phyloP scores from a whole-genome alignment of 139 green algal genomes.

The Chlorella sorokiniana region DNA sequence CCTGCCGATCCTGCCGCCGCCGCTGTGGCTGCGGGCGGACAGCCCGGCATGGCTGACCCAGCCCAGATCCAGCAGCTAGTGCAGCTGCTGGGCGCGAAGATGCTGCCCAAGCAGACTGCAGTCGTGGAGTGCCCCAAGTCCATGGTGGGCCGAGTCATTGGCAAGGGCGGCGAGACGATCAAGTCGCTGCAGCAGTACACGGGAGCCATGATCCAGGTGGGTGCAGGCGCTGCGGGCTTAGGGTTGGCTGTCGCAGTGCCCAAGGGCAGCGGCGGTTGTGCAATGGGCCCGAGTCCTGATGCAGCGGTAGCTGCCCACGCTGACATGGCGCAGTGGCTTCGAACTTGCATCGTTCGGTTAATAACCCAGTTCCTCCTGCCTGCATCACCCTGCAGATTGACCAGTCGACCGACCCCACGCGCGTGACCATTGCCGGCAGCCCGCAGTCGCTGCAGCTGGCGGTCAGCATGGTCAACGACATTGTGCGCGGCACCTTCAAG shows the following conservation, averaged over 20 bases:
- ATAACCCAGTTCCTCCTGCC: not conserved
- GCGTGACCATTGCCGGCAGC: conserved; percentile 84
- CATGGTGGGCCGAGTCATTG: conserved; percentile 92
- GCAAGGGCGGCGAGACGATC: conserved; percentile 94
- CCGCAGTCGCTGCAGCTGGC: conserved; percentile 54
- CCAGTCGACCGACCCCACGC: conserved; percentile 83
- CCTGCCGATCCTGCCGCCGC: not conserved
- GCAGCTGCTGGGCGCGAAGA: conserved; percentile 32
- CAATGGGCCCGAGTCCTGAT: too few relatives aligned
- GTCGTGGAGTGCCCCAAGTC: conserved; percentile 85
- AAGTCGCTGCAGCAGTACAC: conserved; percentile 89
- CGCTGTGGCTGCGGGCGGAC: not conserved
- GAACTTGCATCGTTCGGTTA: too few relatives aligned
- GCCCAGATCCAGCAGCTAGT: conserved; percentile 45
- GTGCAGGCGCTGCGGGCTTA: not conserved
- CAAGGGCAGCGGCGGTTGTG: too few relatives aligned
- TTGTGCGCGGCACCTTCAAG: conserved; percentile 66
- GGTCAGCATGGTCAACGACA: conserved; percentile 55
- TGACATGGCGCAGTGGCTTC: too few relatives aligned
- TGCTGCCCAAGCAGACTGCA: conserved; percentile 54
- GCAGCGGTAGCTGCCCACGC: too few relatives aligned
- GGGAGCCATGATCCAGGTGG: conserved; percentile 81
- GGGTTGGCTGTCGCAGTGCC: too few relatives aligned
- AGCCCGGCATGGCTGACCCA: conserved; percentile 26
- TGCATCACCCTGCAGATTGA: conserved; percentile 58